phyloP scores from a whole-genome alignment of 768 basidiomycete genomes.

The Hirschioporus abietinus region DNA sequence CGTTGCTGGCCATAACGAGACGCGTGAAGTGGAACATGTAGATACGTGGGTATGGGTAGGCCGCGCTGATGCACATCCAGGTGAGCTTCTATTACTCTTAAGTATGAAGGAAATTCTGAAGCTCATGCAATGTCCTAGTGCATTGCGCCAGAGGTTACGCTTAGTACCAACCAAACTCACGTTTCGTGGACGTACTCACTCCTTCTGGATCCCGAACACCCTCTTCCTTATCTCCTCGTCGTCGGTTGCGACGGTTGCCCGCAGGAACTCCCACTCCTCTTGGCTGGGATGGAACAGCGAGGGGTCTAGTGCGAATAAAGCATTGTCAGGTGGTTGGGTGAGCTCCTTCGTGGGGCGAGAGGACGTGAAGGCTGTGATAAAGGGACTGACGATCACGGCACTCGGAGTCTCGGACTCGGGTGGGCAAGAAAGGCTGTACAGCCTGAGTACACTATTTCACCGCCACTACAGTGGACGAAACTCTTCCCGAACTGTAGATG shows the following conservation, averaged over 20 bases:
- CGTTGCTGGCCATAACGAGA: constrained; percentile 23
- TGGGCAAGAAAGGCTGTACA: too few relatives aligned
- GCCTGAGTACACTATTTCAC: too few relatives aligned
- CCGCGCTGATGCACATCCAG: constrained; percentile 12
- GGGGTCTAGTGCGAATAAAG: constrained; percentile 15
- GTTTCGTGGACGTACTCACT: constrained; percentile 1
- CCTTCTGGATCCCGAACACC: constrained; percentile 21
- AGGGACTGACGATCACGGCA: too few relatives aligned
- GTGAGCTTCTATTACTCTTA: not conserved
- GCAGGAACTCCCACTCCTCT: constrained; percentile 21
- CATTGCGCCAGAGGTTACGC: too few relatives aligned
- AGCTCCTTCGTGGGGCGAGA: not conserved
- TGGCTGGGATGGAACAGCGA: constrained; percentile 16
- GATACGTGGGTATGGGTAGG: constrained; percentile 29
- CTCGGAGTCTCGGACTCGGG: too few relatives aligned
- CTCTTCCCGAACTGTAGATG: too few relatives aligned
- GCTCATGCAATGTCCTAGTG: not conserved
- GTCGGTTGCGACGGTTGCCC: constrained; percentile 16
- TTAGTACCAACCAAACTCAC: too few relatives aligned
- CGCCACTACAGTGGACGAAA: too few relatives aligned
- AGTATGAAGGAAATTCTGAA: not conserved
- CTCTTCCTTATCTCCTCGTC: constrained; percentile 18
- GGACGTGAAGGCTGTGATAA: too few relatives aligned
- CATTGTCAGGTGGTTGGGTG: not conserved
- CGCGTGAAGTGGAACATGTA: constrained; percentile 26